Base-by-base conservation (phyloP, 2,329 filamentous ascomycete genomes). In the Fusarium citri region DNA sequence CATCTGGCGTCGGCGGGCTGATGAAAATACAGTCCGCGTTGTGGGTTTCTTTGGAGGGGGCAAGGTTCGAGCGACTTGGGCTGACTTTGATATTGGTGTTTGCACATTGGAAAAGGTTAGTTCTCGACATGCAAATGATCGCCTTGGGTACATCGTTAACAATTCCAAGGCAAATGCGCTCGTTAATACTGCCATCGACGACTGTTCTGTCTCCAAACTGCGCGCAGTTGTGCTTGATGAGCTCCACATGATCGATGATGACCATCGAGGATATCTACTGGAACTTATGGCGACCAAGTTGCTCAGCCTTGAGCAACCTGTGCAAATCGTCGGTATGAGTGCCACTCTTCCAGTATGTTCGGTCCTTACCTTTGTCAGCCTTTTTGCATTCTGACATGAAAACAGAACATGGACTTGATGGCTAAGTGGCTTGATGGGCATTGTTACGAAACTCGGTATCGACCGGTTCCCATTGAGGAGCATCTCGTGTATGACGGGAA, bases 211-310 rank as follows among this genome's bases (percentile, higher is more conserved):
- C 63, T 81, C 84, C n/a, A 84, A 88, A 22, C 80, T 94, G 45
- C 87, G 86, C 48, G 83, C 89, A 14, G 87, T 94, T 20, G 90
- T 94, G 16, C 82, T 94, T 34, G 92, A 94, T 73, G 92, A 94
- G 76, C 81, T 94, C n/a, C 92, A 94, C 76, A 94, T 94, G 91
- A 84, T 94, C 46, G 90, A 93, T 72, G 92, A 94, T 76, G 90
- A 91, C 66, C 87, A 90, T 69, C 88, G 92, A 15, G 92, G 92
- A 6, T 94, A 94, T 76, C 83, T 94, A 2, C 82, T 94, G 57
- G 92, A 94, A 76, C 82, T 94, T 8, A 88, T 93, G 79, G 88
- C 90, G 8, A 92, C 91, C 6, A 94, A 94, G 74, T 75, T 94
- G 30, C 80, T 93, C n/a, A 86, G 89, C 59, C 79, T 94, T 23